Conservation (phyloP, 441 rosid genomes). For the Geranium incanum region DNA sequence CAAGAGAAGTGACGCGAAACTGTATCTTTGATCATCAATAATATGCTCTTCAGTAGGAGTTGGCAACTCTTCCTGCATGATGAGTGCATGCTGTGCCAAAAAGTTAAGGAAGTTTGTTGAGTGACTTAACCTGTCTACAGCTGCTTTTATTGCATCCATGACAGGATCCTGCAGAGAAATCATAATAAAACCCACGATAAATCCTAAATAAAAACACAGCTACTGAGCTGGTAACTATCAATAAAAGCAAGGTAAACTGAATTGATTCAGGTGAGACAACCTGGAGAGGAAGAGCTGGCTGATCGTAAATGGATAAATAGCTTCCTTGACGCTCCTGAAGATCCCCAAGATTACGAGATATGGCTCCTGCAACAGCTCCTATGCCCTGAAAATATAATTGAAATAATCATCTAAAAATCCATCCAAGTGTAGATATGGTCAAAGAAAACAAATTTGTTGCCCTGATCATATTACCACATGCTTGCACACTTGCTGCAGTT, state of each 20-base stretch:
- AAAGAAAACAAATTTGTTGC: background rate
- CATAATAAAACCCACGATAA: background rate
- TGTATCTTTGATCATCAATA: slow-evolving; percentile 42
- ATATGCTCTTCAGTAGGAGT: slow-evolving; percentile 69
- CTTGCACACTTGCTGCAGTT: slow-evolving; percentile 94
- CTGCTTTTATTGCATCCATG: slow-evolving; percentile 67
- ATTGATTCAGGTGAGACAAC: slow-evolving; percentile 21
- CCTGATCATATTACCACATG: slow-evolving; percentile 72
- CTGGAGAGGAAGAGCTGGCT: slow-evolving; percentile 73
- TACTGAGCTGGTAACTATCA: no score
- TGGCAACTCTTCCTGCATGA: slow-evolving; percentile 88
- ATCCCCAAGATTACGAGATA: slow-evolving; percentile 95
- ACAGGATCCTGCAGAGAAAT: slow-evolving; percentile 61
- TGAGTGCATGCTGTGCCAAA: slow-evolving; percentile 95
- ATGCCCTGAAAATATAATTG: slow-evolving; percentile 46
- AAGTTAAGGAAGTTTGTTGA: slow-evolving; percentile 86
- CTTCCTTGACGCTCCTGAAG: slow-evolving; percentile 97
- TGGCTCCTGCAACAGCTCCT: slow-evolving; percentile 96
- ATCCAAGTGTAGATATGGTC: background rate
- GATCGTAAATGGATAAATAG: slow-evolving; percentile 84
- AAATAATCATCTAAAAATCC: slow-evolving; percentile 6
- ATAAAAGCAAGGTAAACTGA: slow-evolving; percentile 7
- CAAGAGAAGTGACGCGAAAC: slow-evolving; percentile 72
- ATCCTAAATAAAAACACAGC: no score
- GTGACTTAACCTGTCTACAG: slow-evolving; percentile 70